phyloP scores from a whole-genome alignment of 495 filamentous ascomycete species.

The Podospora comata region DNA sequence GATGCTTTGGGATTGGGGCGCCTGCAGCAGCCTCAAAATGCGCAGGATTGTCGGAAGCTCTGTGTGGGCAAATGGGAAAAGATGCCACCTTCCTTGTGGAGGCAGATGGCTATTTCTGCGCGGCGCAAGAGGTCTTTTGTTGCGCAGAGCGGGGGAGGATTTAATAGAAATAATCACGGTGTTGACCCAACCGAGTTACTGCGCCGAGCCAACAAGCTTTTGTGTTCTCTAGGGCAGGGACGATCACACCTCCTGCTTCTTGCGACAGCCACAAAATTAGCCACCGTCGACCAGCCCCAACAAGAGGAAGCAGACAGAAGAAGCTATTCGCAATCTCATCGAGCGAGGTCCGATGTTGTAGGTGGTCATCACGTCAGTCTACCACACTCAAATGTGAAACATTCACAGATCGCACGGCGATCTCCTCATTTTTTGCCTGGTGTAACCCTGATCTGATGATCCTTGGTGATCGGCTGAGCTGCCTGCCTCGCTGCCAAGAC shows the following conservation, averaged over 20 bases:
- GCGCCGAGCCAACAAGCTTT: neutral
- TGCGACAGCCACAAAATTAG: neutral
- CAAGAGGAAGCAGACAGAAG: neutral
- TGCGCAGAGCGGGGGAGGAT: neutral
- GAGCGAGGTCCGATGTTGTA: neutral
- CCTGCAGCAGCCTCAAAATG: too few species aligned
- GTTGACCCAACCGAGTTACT: neutral
- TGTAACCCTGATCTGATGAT: neutral
- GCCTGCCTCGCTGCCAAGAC: neutral
- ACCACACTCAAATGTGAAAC: neutral
- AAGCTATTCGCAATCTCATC: neutral
- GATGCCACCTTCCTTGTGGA: too few species aligned
- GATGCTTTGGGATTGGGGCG: neutral
- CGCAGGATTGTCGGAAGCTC: too few species aligned
- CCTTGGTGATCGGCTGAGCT: neutral
- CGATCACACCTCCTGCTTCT: neutral
- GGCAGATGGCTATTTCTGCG: too few species aligned
- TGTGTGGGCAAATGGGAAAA: too few species aligned
- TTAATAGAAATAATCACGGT: neutral
- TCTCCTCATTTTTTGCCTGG: neutral
- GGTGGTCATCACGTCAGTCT: neutral
- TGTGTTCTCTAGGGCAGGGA: neutral
- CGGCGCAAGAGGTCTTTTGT: neutral
- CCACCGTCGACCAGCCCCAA: neutral
- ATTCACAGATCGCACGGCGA: neutral